These are phyloP conservation scores for Chaetomium fimeti DNA, from an alignment of 495 filamentous ascomycete species.

Conservation along the genomic window DNA sequence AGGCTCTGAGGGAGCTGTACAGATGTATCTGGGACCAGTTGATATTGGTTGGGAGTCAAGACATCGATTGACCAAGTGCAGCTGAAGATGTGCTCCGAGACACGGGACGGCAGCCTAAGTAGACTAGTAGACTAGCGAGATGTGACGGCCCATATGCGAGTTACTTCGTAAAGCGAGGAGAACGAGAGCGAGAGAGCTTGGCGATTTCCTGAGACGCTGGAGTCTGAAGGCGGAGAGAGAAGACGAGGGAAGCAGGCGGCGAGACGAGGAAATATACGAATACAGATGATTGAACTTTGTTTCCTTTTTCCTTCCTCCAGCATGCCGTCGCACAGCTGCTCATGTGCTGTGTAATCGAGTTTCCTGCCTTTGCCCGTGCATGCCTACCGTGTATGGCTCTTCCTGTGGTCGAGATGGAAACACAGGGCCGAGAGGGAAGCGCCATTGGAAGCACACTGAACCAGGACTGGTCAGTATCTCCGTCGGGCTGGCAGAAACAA, in stretches of 20 bases:
- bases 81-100: neutral
- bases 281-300: neutral
- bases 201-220: neutral
- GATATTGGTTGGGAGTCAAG: neutral
- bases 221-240: neutral
- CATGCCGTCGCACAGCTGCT: slow-evolving; percentile 7
- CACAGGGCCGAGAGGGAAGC: neutral
- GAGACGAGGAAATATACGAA: neutral
- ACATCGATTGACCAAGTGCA: neutral
- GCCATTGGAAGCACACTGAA: neutral
- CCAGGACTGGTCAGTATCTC: neutral
- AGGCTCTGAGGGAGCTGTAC: neutral
- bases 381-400: neutral
- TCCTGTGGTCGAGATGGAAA: neutral
- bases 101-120: neutral
- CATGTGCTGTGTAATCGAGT: neutral
- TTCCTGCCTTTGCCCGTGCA: neutral
- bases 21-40: neutral
- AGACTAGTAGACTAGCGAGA: neutral
- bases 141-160: neutral
- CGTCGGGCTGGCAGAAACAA: neutral
- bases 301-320: neutral
- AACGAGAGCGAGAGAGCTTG: neutral
- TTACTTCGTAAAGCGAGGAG: no score
- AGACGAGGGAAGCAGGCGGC: neutral